Base-by-base conservation (phyloP, 1,139 yeast genomes). In the Hemisphaericaspora lyxosophila region DNA sequence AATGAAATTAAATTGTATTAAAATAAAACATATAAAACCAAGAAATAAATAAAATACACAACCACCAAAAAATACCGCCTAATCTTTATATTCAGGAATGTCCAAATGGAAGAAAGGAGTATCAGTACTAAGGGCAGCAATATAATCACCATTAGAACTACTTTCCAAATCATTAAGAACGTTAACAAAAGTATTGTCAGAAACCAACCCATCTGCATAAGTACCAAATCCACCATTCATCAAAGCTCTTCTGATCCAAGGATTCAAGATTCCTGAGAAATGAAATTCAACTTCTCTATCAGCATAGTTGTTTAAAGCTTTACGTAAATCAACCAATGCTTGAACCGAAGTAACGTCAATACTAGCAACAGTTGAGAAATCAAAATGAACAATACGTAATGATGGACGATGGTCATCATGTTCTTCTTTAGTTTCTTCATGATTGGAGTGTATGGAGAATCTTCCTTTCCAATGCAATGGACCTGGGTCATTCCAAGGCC, bases 401-500 rank as follows among this genome's bases (percentile, higher is more conserved):
- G 75, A 42, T 7, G 97, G 96, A 53, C 94, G 73, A 2, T 59
- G 51, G 49, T 82, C 87, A 19, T 51, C 51, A n/a, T 38, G 43
- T 12, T 42, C 52, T 13, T 34, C 34, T 24, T 40, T 51, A 6
- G 41, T 38, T 9, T 40, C 45, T 8, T 31, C 34, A n/a, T 39
- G 35, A 5, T 39, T 39, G 43, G 59, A 57, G n/a, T n/a, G n/a
- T n/a, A n/a, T n/a, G 33, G 51, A 38, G 47, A 63, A 64, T 25
- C 71, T 70, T 28, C 60, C 48, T 29, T 53, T 68, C 69, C 66
- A 67, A 44, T 46, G 56, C 49, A 74, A 66, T 34, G 85, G 85
- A 47, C 95, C 95, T 18, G 89, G 90, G 53, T 88, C 94, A 57
- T 89, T 89, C 96, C 97, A 90, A 15, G 95, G 90, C 47, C 92